Conservation (phyloP, 805 yeast genomes). For the Saccharomyces cerevisiae region DNA sequence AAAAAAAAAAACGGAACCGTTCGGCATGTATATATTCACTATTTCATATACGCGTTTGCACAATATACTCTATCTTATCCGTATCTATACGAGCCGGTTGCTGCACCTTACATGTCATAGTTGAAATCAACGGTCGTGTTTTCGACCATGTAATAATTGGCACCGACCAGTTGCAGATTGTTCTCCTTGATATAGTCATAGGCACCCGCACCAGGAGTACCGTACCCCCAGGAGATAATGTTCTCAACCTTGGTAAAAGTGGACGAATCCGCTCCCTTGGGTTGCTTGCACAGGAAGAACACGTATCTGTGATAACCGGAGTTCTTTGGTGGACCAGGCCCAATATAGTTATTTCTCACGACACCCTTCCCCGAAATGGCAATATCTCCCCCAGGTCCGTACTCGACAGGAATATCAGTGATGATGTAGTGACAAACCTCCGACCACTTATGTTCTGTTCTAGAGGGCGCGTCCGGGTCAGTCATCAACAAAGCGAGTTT, state of each 20-base stretch:
- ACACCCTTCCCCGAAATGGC: conserved; percentile 29
- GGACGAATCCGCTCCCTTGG: conserved; percentile 25
- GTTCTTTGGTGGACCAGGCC: conserved; percentile 77
- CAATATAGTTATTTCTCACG: conserved; percentile 48
- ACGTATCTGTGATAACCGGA: conserved; percentile 80
- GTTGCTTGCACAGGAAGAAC: conserved; percentile 59
- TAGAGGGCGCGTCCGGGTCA: conserved; percentile 85
- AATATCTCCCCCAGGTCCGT: conserved; percentile 34
- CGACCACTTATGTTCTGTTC: conserved; percentile 70
- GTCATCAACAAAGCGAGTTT: neutral
- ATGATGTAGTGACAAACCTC: conserved; percentile 68
- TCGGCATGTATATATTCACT: neutral
- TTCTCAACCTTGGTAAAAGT: conserved; percentile 7
- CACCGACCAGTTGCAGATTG: conserved; percentile 51
- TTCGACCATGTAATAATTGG: conserved; percentile 70
- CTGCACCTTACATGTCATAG: neutral
- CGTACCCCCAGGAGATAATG: conserved; percentile 60
- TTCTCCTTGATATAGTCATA: conserved; percentile 55
- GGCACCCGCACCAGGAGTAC: conserved; percentile 63
- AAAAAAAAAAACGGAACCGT: conserved; percentile 21
- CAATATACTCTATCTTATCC: neutral
- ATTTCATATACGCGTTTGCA: neutral
- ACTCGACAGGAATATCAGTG: conserved; percentile 35
- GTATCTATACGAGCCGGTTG: neutral
- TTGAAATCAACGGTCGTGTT: conserved; percentile 37